Evolutionary conservation across 306 rosid genomes (phyloP).

Genomic region (Alnus rubra): DNA sequence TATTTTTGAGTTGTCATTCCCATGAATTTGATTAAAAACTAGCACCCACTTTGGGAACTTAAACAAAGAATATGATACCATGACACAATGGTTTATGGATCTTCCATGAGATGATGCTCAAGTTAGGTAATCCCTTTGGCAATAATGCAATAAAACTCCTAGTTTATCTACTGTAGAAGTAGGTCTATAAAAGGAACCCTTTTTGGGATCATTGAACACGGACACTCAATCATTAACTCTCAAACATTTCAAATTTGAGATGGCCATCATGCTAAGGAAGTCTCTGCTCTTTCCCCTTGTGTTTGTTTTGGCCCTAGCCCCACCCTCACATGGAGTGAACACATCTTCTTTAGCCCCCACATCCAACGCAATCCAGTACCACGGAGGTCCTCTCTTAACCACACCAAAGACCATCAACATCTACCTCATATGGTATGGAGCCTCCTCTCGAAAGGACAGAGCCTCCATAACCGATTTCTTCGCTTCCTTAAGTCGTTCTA

Average conservation of each 20-base stretch:
- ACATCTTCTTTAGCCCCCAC: constrained; percentile 15
- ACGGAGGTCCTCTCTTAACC: constrained; percentile 39
- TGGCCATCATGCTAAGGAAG: constrained; percentile 13
- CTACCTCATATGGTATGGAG: constrained; percentile 36
- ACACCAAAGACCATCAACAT: constrained; percentile 19
- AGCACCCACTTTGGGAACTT: background rate
- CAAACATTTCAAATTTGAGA: background rate
- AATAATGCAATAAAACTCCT: constrained; percentile 7
- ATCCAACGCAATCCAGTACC: constrained; percentile 25
- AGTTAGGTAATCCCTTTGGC: background rate
- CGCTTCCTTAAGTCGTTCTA: constrained; percentile 20
- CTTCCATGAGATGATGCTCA: background rate
- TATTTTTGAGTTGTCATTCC: no score
- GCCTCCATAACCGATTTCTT: constrained; percentile 30
- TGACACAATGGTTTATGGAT: no score
- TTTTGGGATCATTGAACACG: background rate
- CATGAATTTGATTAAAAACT: no score
- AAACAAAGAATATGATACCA: background rate
- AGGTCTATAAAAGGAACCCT: constrained; percentile 18
- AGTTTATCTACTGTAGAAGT: background rate
- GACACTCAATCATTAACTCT: no score
- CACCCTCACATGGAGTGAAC: constrained; percentile 14
- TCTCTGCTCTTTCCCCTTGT: constrained; percentile 19
- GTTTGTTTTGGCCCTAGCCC: constrained; percentile 20
- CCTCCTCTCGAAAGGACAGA: constrained; percentile 14